Evolutionary conservation across 192 early-diverging fungal species (phyloP), one percentile per base, ranked within the genome.

Genomic region (Irineochytrium annulatum): DNA sequence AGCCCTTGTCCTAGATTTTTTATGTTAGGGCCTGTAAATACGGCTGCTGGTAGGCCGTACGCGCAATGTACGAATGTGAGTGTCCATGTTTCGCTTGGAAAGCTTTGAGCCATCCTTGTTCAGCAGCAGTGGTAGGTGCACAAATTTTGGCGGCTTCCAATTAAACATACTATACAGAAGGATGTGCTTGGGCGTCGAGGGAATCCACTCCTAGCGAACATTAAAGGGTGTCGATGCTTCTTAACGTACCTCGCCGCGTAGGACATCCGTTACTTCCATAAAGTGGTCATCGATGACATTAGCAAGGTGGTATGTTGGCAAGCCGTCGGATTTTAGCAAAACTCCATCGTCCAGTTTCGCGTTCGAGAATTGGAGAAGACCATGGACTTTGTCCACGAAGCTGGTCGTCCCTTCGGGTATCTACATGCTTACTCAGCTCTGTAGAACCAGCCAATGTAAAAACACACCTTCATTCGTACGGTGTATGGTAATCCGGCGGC

Each of bases 261-360:
- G 66, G 17, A 97, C 92, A 67, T 95, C 92, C 1, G 92, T 91
- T 43, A 97, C 89, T 11, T 76, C 77, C 94, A 97, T 97, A 6
- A 83, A 44, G 51, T 90, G 84, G 63, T 97, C 94, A 65, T 97
- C 94, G 0, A 95, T 88, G 0, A 97, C 94, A 62, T 93, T 94
- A 0, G 94, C 94, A 34, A 97, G 76, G 60, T 97, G 94, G 65
- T 97, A 97, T 0, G 94, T 97, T 3, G 94, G 90, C 53, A 80
- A 79, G 2, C 94, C 94, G 64, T 95, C 92, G 59, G 89, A 90
- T 63, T 97, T 97, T 43, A 97, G 73, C 13, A 97, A 59, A 45
- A 97, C 86, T 6, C 85, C 79, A 74, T 97, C 94, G 52, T 97
- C 94, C 24, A 97, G 75, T 4, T 78, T 77, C 34, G 77, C 78